Percentiles rank a stretch among this genome's conserved stretches.
These are phyloP conservation scores for Colletotrichum liaoningense DNA, from an alignment of 2,329 filamentous ascomycete species.

Conservation along the genomic window DNA sequence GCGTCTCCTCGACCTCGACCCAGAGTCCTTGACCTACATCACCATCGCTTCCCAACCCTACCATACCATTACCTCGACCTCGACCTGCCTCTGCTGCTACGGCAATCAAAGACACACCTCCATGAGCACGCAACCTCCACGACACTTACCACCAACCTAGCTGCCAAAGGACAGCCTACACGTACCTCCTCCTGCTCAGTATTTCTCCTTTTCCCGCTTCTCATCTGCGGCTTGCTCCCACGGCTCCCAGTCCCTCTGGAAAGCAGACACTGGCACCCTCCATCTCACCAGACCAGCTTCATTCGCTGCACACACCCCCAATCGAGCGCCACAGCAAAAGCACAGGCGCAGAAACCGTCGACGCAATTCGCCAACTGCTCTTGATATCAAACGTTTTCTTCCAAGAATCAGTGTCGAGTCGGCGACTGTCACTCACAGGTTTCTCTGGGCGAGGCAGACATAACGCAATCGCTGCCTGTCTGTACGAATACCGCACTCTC, in stretches of 20 bases:
- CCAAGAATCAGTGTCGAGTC: not conserved
- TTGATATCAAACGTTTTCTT: constrained; percentile 1
- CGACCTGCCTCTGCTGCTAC: not conserved
- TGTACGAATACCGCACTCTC: not conserved
- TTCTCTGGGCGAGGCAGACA: not conserved
- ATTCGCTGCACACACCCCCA: not conserved
- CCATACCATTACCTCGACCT: not conserved
- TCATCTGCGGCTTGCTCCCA: not conserved
- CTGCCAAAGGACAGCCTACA: too few relatives aligned
- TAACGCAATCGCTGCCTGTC: constrained; percentile 14
- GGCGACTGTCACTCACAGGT: not conserved
- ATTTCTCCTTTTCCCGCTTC: not conserved
- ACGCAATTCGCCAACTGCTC: not conserved
- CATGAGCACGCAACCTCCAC: not conserved
- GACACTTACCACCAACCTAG: not conserved
- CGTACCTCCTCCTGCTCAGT: not conserved
- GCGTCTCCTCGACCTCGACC: not conserved
- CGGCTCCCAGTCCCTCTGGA: not conserved
- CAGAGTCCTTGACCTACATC: not conserved
- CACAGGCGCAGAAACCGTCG: not conserved
- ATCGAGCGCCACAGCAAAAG: constrained; percentile 1
- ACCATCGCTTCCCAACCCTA: not conserved
- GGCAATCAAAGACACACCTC: not conserved
- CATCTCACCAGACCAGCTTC: not conserved
- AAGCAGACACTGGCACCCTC: not conserved